Conservation (phyloP, 352 stramenopile genomes). For the Globisporangium radiosum region DNA sequence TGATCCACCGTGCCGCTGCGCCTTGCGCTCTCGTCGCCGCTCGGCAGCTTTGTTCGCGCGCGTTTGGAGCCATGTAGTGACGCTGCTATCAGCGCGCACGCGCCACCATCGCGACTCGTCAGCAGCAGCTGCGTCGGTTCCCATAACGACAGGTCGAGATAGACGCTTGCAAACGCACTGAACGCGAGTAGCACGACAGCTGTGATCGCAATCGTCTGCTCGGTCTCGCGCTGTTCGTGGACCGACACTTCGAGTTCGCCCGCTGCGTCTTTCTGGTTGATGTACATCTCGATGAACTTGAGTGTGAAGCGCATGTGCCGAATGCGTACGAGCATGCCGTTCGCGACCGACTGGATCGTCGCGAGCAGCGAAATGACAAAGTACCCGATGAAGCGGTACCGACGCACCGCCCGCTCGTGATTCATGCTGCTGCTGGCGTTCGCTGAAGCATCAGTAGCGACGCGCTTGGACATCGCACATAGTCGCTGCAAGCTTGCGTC, state of each 20-base stretch:
- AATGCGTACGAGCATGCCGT: slow-evolving; percentile 31
- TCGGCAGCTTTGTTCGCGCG: neutral
- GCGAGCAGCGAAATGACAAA: neutral
- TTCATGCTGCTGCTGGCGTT: neutral
- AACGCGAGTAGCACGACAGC: slow-evolving; percentile 14
- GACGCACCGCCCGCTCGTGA: neutral
- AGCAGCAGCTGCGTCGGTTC: neutral
- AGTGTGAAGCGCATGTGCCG: slow-evolving; percentile 37
- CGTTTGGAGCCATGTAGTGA: neutral
- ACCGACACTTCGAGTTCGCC: slow-evolving; percentile 14
- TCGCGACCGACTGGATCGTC: slow-evolving; percentile 5
- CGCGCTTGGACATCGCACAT: neutral
- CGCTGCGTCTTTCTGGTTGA: slow-evolving; percentile 23
- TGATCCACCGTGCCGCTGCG: neutral
- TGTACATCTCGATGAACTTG: slow-evolving; percentile 32
- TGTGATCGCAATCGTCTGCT: slow-evolving; percentile 6
- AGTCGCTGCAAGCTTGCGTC: slow-evolving; percentile 2
- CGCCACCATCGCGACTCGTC: neutral
- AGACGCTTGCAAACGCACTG: slow-evolving; percentile 12
- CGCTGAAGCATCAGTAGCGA: neutral
- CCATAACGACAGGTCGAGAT: slow-evolving; percentile 25
- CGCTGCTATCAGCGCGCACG: neutral
- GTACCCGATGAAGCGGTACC: neutral
- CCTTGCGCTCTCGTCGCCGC: neutral
- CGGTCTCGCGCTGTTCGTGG: slow-evolving; percentile 7